Evolutionary conservation across 2,329 filamentous ascomycete species (phyloP), one percentile per base, ranked within the genome.

Genomic region (Fusarium coffeatum): DNA sequence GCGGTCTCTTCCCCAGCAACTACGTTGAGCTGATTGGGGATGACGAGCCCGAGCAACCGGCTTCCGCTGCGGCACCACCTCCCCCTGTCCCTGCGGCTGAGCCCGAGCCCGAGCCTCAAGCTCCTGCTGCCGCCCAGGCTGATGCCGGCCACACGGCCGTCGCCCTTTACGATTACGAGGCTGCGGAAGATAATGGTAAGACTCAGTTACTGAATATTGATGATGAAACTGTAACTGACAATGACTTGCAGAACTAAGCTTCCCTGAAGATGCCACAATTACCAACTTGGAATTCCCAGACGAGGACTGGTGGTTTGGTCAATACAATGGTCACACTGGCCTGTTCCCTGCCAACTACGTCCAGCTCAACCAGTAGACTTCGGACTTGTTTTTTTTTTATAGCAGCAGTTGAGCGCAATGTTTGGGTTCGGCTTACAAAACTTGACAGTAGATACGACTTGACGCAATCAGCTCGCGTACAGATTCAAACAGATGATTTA

Each of bases 231-330:
- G 37, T 28, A 45, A 37, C 68, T 70, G 27, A 65, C 74, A 77
- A 65, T 76, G 76, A 55, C 76, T 73, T 28, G 51, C 74, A 89
- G 87, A 89, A 73, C 77, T 89, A 69, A 94, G 91, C 78, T 99
- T 99, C 83, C 93, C 93, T 5, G 96, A 99, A 76, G 91, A 92
- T 30, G 95, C 92, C 41, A 93, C 85, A 68, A 91, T 99, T 74
- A 92, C 88, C 28, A 87, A 92, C 76, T 84, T 99, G 70, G 93
- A 98, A 83, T 98, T 98, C 81, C 96, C 96, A 4, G 96, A 98
- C 76, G 95, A 98, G 72, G 96, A 99, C 78, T 99, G 96, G 96
- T 99, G 96, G 96, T 92, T 95, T 75, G 96, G 96, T 62, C 89
- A 92, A 76, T 97, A 92, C 80, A 86, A 90, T 27, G 94, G 94